phyloP scores from a whole-genome alignment of 768 basidiomycete species.

The Auricularia sp. region DNA sequence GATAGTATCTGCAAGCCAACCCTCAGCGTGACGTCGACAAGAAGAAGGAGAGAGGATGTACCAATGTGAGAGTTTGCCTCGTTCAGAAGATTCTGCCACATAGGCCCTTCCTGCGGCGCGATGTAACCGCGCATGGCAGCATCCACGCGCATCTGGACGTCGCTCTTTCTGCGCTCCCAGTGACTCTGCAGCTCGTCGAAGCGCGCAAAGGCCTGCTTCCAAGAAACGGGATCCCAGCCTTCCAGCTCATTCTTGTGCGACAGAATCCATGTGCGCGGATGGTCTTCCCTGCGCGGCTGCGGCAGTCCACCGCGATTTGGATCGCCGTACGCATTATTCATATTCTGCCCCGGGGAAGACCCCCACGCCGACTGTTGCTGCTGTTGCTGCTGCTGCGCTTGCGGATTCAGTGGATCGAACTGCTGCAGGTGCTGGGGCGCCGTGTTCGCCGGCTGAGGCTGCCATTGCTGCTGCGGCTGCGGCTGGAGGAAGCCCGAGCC shows the following conservation, averaged over 20 bases:
- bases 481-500: constrained; percentile 12
- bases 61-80: constrained; percentile 21
- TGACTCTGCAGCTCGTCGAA: constrained; percentile 58
- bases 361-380: background rate
- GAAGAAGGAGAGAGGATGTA: constrained; percentile 3
- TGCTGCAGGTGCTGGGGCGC: constrained; percentile 23
- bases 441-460: constrained; percentile 24
- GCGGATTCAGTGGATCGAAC: constrained; percentile 25
- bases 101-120: background rate
- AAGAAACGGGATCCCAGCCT: constrained; percentile 56
- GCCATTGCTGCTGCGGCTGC: constrained; percentile 27
- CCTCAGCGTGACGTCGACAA: constrained; percentile 20
- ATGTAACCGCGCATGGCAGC: constrained; percentile 36
- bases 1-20: constrained; percentile 39
- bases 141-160: constrained; percentile 37
- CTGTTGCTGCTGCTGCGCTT: constrained; percentile 3
- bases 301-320: background rate
- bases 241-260: constrained; percentile 59
- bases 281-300: constrained; percentile 27
- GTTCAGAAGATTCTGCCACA: constrained; percentile 6
- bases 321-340: too few relatives aligned
- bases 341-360: too few relatives aligned
- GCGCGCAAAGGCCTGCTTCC: constrained; percentile 56
- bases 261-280: constrained; percentile 62
- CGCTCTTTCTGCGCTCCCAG: constrained; percentile 52